Evolutionary conservation across 768 basidiomycete species (phyloP), one percentile per base, ranked within the genome.

Genomic region (Pholiota microspora): DNA sequence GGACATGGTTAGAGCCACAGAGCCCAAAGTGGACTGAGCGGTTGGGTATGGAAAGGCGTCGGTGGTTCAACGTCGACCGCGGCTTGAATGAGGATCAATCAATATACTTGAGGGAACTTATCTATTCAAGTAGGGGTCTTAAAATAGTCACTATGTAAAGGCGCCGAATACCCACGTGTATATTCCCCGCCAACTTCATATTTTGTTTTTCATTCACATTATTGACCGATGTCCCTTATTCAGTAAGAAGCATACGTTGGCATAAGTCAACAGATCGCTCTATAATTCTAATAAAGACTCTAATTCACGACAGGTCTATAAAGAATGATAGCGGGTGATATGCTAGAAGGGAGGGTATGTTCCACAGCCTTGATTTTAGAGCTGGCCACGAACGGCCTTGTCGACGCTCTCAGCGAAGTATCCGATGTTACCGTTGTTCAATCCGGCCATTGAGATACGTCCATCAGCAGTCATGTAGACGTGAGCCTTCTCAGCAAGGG

Each of bases 401-500:
- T 91, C 81, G 53, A 96, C 88, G 64, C 85, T 84, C 73, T 92
- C 80, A 2, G 94, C 92, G 69, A 97, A 94, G 78, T 95, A 92
- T 64, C 86, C 85, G 62, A 96, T 83, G 78, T 96, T 96, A 66
- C 73, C 68, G 56, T 73, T 72, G 77, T 95, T 96, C 66, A 96
- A 72, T 29, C 92, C 94, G 57, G 93, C 92, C 92, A 95, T 96
- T 40, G 91, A 92, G 63, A 95, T 94, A 62, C 94, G 87, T 16
- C 94, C 94, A 69, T 95, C 89, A 53, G 81, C 78, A n/a, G 94
- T 95, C 89, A 95, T 89, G 73, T 96, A 96, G 59, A 96, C 78
- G 68, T 95, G 92, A 3, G 91, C 90, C 67, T 89, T 90, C 69
- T 93, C 84, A 13, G 94, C 90, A 49, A 96, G 80, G 4, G 78